phyloP scores from a whole-genome alignment of 2,329 filamentous ascomycete species.

The Leptosphaerulina australis region DNA sequence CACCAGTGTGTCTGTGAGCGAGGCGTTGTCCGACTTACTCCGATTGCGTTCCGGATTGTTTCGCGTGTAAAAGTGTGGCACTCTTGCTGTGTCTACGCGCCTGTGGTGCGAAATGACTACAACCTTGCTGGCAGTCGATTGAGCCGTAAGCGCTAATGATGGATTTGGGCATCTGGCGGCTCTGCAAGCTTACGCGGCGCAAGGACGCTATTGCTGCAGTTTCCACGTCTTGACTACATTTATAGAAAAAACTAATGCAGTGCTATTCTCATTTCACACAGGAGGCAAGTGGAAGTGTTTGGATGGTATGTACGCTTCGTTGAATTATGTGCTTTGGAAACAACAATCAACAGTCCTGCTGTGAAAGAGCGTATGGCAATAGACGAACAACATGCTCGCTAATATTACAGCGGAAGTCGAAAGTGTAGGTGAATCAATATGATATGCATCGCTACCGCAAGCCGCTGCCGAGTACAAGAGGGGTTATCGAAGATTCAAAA shows the following conservation, averaged over 20 bases:
- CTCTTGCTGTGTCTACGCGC: neutral
- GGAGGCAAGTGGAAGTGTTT: conserved; percentile 1
- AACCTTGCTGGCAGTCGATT: neutral
- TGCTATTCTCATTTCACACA: conserved; percentile 6
- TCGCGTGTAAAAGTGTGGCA: neutral
- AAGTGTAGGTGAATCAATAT: conserved; percentile 17
- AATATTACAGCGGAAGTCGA: conserved; percentile 38
- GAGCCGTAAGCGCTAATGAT: conserved; percentile 16
- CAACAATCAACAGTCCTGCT: conserved; percentile 49
- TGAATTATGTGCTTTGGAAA: conserved; percentile 15
- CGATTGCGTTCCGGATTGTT: neutral
- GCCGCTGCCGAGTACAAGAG: conserved; percentile 14
- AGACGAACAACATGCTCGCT: conserved; percentile 37
- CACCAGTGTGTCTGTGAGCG: conserved; percentile 4
- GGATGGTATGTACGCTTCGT: conserved; percentile 5
- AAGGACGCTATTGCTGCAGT: conserved; percentile 11
- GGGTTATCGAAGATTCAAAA: conserved; percentile 20
- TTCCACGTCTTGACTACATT: neutral
- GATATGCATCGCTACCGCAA: conserved; percentile 21
- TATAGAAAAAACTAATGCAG: conserved; percentile 5
- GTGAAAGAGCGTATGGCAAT: conserved; percentile 33
- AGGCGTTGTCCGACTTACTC: neutral
- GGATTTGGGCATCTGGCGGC: neutral
- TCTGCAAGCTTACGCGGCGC: conserved; percentile 11
- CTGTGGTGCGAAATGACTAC: neutral